Evolutionary conservation across 2,329 filamentous ascomycete species (phyloP).

Genomic region (Xylariaceae sp.): DNA sequence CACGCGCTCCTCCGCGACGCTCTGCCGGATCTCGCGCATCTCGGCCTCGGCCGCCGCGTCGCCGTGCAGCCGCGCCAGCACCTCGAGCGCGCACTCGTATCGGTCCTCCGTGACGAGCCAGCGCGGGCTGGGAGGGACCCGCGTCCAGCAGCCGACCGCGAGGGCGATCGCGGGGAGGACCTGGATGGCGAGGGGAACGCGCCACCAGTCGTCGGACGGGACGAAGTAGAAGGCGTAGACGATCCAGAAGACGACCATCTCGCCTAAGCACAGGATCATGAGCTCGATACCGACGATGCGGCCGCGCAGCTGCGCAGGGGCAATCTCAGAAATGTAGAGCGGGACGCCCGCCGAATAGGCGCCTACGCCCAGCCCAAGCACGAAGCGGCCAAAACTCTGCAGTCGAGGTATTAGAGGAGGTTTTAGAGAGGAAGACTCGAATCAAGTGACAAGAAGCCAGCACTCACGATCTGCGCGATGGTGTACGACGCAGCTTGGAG

Average conservation of each 20-base stretch:
- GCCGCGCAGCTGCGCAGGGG: constrained; percentile 23
- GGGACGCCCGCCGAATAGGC: constrained; percentile 28
- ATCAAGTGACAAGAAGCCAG: not conserved
- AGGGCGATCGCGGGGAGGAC: constrained; percentile 27
- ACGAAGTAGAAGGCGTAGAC: constrained; percentile 26
- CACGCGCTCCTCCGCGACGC: constrained; percentile 3
- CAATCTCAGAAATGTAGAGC: constrained; percentile 28
- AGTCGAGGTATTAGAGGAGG: not conserved
- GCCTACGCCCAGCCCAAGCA: constrained; percentile 26
- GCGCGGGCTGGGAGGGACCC: constrained; percentile 22
- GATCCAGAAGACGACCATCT: constrained; percentile 28
- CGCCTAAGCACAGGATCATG: constrained; percentile 28
- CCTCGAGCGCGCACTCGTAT: constrained; percentile 21
- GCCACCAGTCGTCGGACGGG: constrained; percentile 25
- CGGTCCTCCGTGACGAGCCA: constrained; percentile 22
- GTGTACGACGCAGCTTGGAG: constrained; percentile 20
- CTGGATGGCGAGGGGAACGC: constrained; percentile 31
- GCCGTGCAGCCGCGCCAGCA: constrained; percentile 21
- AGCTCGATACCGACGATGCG: constrained; percentile 26
- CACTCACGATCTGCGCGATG: constrained; percentile 22
- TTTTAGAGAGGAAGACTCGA: not conserved
- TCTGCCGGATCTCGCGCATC: constrained; percentile 35
- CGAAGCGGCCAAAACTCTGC: constrained; percentile 17
- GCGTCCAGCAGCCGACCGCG: constrained; percentile 17
- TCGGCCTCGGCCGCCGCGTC: constrained; percentile 44